These are phyloP conservation scores for Gelatoporia subvermispora DNA, from an alignment of 768 basidiomycete species.

Conservation along the genomic window DNA sequence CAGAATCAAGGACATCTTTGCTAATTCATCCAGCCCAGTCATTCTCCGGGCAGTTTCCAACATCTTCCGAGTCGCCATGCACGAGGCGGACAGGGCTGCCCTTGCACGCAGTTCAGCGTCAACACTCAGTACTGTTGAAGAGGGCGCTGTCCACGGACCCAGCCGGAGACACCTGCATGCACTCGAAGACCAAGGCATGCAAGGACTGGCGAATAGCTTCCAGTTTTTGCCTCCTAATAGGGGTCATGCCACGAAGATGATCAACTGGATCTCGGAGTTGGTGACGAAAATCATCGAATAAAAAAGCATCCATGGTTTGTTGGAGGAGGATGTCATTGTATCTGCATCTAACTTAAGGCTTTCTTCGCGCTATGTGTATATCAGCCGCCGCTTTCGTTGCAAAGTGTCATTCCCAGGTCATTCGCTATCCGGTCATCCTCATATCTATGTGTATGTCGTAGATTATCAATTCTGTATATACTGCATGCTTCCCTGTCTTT, in stretches of 20 bases:
- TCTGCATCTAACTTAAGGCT: too few species aligned
- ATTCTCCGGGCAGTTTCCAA: slow-evolving; percentile 71
- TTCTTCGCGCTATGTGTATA: too few species aligned
- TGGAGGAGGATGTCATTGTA: too few species aligned
- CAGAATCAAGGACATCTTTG: slow-evolving; percentile 66
- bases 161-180: slow-evolving; percentile 52
- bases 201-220: slow-evolving; percentile 68
- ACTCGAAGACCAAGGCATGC: slow-evolving; percentile 70
- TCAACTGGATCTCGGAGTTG: slow-evolving; percentile 70
- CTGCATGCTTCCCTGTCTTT: too few species aligned
- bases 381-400: too few species aligned
- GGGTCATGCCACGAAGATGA: slow-evolving; percentile 46
- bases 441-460: too few species aligned
- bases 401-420: too few species aligned
- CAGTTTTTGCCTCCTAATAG: slow-evolving; percentile 55
- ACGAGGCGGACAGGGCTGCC: slow-evolving; percentile 43
- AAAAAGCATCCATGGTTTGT: not conserved
- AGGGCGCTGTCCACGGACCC: slow-evolving; percentile 37
- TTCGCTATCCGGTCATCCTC: too few species aligned
- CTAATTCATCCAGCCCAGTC: slow-evolving; percentile 63
- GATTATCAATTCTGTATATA: too few species aligned
- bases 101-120: slow-evolving; percentile 52
- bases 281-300: slow-evolving; percentile 49
- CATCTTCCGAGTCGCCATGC: slow-evolving; percentile 66
- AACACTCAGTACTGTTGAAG: slow-evolving; percentile 61